A percentile compares a stretch with the other conserved stretches of the same genome.
phyloP scores from a whole-genome alignment of 768 basidiomycete genomes.

The Boletellus ananiceps region DNA sequence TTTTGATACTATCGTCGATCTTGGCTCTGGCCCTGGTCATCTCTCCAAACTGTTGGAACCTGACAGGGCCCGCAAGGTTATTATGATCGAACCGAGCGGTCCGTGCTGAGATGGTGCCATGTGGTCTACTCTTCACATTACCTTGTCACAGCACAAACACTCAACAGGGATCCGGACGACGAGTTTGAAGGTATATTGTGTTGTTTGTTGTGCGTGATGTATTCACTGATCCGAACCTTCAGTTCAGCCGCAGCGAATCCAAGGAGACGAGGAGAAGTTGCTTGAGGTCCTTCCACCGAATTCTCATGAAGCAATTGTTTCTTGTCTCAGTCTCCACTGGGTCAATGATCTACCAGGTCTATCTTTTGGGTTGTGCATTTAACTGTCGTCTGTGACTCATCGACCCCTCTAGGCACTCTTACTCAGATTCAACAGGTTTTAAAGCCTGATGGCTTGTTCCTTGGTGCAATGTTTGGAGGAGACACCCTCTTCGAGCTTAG shows the following conservation, averaged over 20 bases:
- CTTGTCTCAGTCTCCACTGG: slow-evolving; percentile 93
- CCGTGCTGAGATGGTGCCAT: slow-evolving; percentile 19
- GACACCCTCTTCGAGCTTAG: slow-evolving; percentile 96
- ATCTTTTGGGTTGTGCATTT: slow-evolving; percentile 11
- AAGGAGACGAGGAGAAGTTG: slow-evolving; percentile 81
- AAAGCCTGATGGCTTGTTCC: slow-evolving; percentile 87
- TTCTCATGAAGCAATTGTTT: slow-evolving; percentile 89
- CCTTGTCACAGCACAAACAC: slow-evolving; percentile 48
- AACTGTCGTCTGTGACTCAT: not conserved
- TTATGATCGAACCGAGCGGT: slow-evolving; percentile 90
- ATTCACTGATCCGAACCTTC: slow-evolving; percentile 6
- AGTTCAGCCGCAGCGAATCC: slow-evolving; percentile 78
- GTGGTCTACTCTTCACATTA: slow-evolving; percentile 3
- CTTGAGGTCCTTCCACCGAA: slow-evolving; percentile 59
- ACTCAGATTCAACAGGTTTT: slow-evolving; percentile 84
- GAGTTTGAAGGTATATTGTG: slow-evolving; percentile 69
- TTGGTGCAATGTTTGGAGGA: slow-evolving; percentile 93
- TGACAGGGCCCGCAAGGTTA: slow-evolving; percentile 61
- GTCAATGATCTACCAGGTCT: slow-evolving; percentile 93
- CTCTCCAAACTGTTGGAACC: slow-evolving; percentile 77
- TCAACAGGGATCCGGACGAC: slow-evolving; percentile 72
- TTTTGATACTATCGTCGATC: slow-evolving; percentile 76
- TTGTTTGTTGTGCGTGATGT: not conserved
- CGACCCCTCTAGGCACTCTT: slow-evolving; percentile 54
- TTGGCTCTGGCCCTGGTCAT: slow-evolving; percentile 90